Evolutionary conservation across 305 asterid species (phyloP).

Genomic region (Fraxinus greggii): DNA sequence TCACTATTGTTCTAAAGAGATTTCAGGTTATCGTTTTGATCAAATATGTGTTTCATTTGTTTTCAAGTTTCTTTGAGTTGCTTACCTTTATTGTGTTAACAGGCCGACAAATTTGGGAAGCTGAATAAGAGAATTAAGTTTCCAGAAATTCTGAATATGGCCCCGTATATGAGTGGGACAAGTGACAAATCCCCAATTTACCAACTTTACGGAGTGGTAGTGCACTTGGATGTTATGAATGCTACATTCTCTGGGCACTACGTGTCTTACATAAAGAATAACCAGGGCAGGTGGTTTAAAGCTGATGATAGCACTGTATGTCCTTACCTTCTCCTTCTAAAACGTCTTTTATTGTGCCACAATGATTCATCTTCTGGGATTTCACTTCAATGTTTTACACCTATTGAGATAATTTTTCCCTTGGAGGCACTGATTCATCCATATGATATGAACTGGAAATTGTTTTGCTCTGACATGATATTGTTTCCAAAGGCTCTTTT

Average conservation of each 20-base stretch:
- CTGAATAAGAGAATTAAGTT: slow-evolving; percentile 69
- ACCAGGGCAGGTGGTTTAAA: slow-evolving; percentile 70
- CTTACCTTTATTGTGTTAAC: slow-evolving; percentile 22
- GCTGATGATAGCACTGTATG: slow-evolving; percentile 70
- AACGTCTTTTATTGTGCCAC: slow-evolving; percentile 2
- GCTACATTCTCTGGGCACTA: slow-evolving; percentile 82
- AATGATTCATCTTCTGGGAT: neutral
- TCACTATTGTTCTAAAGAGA: slow-evolving; percentile 74
- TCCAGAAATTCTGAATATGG: slow-evolving; percentile 67
- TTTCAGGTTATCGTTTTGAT: slow-evolving; percentile 54
- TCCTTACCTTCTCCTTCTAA: neutral
- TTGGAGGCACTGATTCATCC: neutral
- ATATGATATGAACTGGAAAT: neutral
- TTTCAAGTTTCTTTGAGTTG: slow-evolving; percentile 12
- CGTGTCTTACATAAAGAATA: slow-evolving; percentile 65
- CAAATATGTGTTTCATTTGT: slow-evolving; percentile 4
- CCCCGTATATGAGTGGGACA: slow-evolving; percentile 77
- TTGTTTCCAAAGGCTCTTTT: neutral
- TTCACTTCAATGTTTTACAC: neutral
- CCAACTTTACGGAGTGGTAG: slow-evolving; percentile 76
- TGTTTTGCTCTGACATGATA: neutral
- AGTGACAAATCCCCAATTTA: slow-evolving; percentile 80
- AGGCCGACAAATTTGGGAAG: slow-evolving; percentile 78
- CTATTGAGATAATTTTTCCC: neutral
- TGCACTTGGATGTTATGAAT: slow-evolving; percentile 69